Evolutionary conservation across 805 yeast genomes (phyloP).

Genomic region (Cephaloascus albidus): DNA sequence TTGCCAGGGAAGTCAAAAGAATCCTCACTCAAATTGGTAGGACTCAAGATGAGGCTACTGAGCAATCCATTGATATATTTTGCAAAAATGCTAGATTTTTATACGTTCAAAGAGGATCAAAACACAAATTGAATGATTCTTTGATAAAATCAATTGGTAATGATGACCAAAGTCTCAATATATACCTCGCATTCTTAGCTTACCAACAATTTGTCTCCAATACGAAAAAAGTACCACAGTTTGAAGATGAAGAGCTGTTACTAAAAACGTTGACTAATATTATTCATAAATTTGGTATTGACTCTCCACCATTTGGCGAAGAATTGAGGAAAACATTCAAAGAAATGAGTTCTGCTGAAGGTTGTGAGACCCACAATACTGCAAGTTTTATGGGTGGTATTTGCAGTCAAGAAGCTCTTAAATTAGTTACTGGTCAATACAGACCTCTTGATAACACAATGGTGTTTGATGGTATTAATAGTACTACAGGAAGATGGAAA

Average conservation of each 20-base stretch:
- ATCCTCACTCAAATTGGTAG: slow-evolving; percentile 17
- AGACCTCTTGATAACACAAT: slow-evolving; percentile 65
- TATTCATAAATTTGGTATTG: slow-evolving; percentile 3
- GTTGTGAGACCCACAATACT: slow-evolving; percentile 44
- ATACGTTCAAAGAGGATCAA: slow-evolving; percentile 38
- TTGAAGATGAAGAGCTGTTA: slow-evolving; percentile 12
- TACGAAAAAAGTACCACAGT: slow-evolving; percentile 9
- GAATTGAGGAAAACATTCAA: slow-evolving; percentile 6
- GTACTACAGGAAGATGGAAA: slow-evolving; percentile 35
- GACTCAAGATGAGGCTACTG: slow-evolving; percentile 16
- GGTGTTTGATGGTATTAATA: slow-evolving; percentile 63
- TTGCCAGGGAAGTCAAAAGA: slow-evolving; percentile 22
- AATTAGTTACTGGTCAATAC: slow-evolving; percentile 70
- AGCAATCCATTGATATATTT: slow-evolving; percentile 34
- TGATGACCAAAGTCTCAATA: slow-evolving; percentile 5
- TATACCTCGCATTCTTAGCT: slow-evolving; percentile 36
- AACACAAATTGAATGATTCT: slow-evolving; percentile 9
- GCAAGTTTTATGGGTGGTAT: slow-evolving; percentile 76
- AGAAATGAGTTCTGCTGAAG: slow-evolving; percentile 27
- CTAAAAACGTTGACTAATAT: slow-evolving; percentile 9
- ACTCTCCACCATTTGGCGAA: slow-evolving; percentile 8
- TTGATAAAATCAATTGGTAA: slow-evolving; percentile 8
- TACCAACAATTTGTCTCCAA: slow-evolving; percentile 12
- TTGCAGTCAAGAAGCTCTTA: slow-evolving; percentile 76
- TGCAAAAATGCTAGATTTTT: slow-evolving; percentile 53